These are phyloP conservation scores for Cryptosporidium baileyi DNA, from an alignment of 169 alveolate species.

Conservation along the genomic window DNA sequence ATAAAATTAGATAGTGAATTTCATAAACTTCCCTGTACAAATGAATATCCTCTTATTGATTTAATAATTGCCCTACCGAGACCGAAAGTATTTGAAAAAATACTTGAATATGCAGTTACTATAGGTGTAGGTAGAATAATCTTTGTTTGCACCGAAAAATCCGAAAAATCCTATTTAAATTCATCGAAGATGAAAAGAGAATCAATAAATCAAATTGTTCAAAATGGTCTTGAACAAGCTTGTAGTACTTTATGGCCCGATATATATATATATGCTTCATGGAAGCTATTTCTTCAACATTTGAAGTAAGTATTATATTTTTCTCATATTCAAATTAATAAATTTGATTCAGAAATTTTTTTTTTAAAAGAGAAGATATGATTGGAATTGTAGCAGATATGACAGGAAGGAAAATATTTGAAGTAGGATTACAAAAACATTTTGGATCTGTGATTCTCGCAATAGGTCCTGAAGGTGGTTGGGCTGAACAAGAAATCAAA, in stretches of 20 bases:
- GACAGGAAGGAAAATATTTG: constrained; percentile 1
- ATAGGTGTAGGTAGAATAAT: constrained; percentile 77
- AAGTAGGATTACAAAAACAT: constrained; percentile 48
- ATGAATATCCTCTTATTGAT: constrained; percentile 74
- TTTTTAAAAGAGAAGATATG: constrained; percentile 6
- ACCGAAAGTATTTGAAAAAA: constrained; percentile 78
- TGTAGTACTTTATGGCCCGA: constrained; percentile 51
- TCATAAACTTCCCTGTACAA: constrained; percentile 11
- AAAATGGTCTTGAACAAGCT: constrained; percentile 63
- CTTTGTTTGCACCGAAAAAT: constrained; percentile 77
- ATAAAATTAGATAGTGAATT: constrained; percentile 19
- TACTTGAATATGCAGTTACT: constrained; percentile 71
- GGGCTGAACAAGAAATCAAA: constrained; percentile 76
- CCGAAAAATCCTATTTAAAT: constrained; percentile 74
- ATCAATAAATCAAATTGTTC: constrained; percentile 50
- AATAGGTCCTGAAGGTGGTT: constrained; percentile 83
- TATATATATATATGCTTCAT: constrained; percentile 51
- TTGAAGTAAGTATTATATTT: constrained; percentile 12
- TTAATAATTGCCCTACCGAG: constrained; percentile 79
- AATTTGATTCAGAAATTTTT: background rate
- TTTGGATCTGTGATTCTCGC: constrained; percentile 78
- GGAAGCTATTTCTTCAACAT: constrained; percentile 18
- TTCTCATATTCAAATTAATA: background rate
- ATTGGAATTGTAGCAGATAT: constrained; percentile 61
- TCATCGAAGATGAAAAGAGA: constrained; percentile 67